Evolutionary conservation across 345 rosid genomes (phyloP), one percentile per base, ranked within the genome.

Genomic region (Bruguiera gymnorhiza): DNA sequence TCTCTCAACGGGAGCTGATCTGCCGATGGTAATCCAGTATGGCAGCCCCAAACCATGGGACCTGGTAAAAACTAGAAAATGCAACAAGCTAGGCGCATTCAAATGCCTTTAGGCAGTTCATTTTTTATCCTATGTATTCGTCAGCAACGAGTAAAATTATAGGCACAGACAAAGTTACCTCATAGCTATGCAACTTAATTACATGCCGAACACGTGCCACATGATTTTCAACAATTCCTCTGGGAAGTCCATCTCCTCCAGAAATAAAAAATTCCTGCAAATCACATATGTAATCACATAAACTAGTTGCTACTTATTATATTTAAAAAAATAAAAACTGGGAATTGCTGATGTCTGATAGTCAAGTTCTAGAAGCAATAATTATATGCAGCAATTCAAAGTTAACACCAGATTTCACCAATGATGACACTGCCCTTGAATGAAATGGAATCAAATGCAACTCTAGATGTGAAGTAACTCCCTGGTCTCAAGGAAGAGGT

Each of bases 181-280:
- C 97, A 60, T 85, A 83, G 69, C 92, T 84, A 6, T 87, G 89
- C 81, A 95, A 75, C 86, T 87, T 88, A 24, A 92, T 84, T 68
- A 88, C 88, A 39, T 77, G 87, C 62, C 97, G 92, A 79, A 83
- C 93, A 23, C 90, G 94, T 23, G 97, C 89, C 27, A 90, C 84
- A 78, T 95, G 97, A 76, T 95, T 92, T 82, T 95, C 99, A 62
- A 95, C 99, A 0, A 92, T 93, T 75, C 96, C 97, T 81, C 97
- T 83, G 5, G 99, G 99, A 80, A 95, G 97, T 61, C 99, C 97
- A 13, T 95, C 99, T 64, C 97, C 97, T 58, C 97, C 97, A 65
- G 97, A 95, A 58, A 95, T 90, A 67, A 95, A 95, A 82, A 95
- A 92, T 75, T 95, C 99, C 97, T 95, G 77, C 2, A 30, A 62